Evolutionary conservation across 2,329 filamentous ascomycete genomes (phyloP).

Genomic region (Fusarium transvaalense): DNA sequence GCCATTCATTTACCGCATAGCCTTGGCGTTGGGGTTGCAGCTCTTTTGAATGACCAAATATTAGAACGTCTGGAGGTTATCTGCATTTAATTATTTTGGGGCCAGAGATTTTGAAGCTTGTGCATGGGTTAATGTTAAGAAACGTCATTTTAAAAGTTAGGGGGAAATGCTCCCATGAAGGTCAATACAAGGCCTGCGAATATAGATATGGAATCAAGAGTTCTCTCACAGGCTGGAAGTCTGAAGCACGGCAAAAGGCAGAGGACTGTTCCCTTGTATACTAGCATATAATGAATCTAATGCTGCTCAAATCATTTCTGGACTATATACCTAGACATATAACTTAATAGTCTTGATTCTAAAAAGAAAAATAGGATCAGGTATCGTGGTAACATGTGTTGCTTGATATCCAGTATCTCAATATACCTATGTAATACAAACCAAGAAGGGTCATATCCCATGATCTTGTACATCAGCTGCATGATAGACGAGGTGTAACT

Average conservation of each 20-base stretch:
- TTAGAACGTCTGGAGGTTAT: constrained; percentile 31
- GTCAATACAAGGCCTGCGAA: constrained; percentile 13
- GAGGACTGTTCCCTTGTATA: constrained; percentile 37
- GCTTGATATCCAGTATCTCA: background rate
- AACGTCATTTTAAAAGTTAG: constrained; percentile 35
- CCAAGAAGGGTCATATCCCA: constrained; percentile 22
- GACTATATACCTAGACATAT: background rate
- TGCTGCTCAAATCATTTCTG: constrained; percentile 27
- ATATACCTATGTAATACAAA: constrained; percentile 4
- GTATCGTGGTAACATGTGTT: background rate
- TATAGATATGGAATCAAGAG: constrained; percentile 21
- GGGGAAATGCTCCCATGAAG: constrained; percentile 23
- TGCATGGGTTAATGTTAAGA: constrained; percentile 36
- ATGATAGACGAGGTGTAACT: constrained; percentile 35
- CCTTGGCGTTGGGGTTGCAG: constrained; percentile 44
- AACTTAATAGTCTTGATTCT: background rate
- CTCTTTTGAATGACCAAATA: constrained; percentile 31
- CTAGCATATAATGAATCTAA: constrained; percentile 46
- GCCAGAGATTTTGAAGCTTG: constrained; percentile 23
- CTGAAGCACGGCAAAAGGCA: constrained; percentile 1
- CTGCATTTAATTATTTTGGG: constrained; percentile 38
- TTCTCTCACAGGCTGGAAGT: constrained; percentile 2
- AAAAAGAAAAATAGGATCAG: background rate
- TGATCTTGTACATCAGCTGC: constrained; percentile 37
- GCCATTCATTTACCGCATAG: constrained; percentile 48